Percentiles rank a stretch among this genome's conserved stretches.
Evolutionary conservation across 2,329 filamentous ascomycete genomes (phyloP).

Genomic region (Colletotrichum spinosum): DNA sequence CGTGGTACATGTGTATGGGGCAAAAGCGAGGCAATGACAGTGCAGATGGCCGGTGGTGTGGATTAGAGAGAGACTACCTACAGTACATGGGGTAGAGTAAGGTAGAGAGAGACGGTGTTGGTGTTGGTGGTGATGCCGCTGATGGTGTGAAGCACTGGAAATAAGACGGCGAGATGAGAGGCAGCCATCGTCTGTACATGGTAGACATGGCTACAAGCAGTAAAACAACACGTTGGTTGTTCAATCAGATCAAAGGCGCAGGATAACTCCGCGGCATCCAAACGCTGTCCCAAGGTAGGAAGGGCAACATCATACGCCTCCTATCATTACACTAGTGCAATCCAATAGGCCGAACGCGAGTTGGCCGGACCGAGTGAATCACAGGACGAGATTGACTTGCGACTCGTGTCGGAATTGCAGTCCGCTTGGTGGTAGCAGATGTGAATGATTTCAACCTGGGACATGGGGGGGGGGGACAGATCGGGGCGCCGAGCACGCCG

Average conservation of each 20-base stretch:
- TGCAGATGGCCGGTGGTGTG: too few species aligned
- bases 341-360: constrained; percentile 3
- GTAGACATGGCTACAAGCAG: too few species aligned
- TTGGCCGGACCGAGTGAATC: neutral
- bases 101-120: too few species aligned
- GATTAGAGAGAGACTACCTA: too few species aligned
- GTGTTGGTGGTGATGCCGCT: neutral
- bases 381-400: neutral
- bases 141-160: constrained; percentile 1
- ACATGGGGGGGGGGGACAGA: neutral
- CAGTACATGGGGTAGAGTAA: too few species aligned
- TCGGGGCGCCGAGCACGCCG: neutral
- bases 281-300: too few species aligned
- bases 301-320: too few species aligned
- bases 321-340: too few species aligned
- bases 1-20: too few species aligned
- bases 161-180: constrained; percentile 9
- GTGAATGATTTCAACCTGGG: constrained; percentile 2
- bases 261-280: too few species aligned
- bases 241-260: neutral
- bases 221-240: too few species aligned
- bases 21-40: too few species aligned
- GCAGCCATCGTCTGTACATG: neutral
- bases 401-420: constrained; percentile 12
- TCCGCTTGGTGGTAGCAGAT: neutral